Evolutionary conservation across 495 filamentous ascomycete genomes (phyloP), one percentile per base, ranked within the genome.

Genomic region (Penicillium manginii): DNA sequence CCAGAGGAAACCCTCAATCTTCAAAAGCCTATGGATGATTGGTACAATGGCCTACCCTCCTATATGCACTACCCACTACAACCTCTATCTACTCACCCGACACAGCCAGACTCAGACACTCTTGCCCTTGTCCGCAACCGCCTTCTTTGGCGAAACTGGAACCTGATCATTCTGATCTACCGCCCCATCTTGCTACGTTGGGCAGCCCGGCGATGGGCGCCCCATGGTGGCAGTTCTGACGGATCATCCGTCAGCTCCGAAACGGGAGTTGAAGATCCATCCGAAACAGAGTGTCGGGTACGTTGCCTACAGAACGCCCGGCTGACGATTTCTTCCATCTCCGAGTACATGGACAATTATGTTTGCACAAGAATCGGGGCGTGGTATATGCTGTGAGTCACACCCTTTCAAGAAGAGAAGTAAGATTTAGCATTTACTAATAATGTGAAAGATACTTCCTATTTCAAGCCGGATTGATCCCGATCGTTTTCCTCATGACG

Each of bases 381-480:
- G 22, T 83, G 80, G 80, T 82, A 83, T 51, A 76, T 79, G 67
- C 74, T 82, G 74, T 80, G 73, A 49, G 78, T 70, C 33, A 21
- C 37, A n/a, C 3, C 21, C 29, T 17, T 5, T 35, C 3, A 1
- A 29, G 17, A 18, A 48, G 6, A 1, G 8, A 17, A 43, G 17
- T 43, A 43, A 2, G 3, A 31, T 12, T 23, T 32, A 48, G 1
- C 46, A 3, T 43, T 17, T 5, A 43, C 49, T 63, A 50, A 63
- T 49, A 32, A 12, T 15, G 18, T 26, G 26, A 46, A 50, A 78
- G 75, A 8, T 81, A 83, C 58, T 83, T 83, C 62, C 75, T 83
- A 18, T 83, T 83, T 68, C 81, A 83, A 68, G 80, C 81, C 17
- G 78, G 70, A 12, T 57, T 83, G 0, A 82, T 83, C 32, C 81